Conservation (phyloP, 495 filamentous ascomycete species). For the Xylaria telfairii region DNA sequence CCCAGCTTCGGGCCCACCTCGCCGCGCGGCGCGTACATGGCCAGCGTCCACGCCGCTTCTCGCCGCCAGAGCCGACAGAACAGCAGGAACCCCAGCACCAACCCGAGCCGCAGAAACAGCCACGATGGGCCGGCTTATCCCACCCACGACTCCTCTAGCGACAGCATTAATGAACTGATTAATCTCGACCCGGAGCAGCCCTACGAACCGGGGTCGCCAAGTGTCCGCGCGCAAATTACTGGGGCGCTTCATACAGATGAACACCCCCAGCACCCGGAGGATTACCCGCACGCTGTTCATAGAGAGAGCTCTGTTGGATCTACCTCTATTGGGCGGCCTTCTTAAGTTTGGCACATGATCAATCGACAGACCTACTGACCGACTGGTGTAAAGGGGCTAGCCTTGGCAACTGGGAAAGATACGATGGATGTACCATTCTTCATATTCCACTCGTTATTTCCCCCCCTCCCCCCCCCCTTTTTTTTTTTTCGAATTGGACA, state of each 20-base stretch:
- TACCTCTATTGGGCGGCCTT: no score
- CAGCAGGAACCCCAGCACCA: constrained; percentile 34
- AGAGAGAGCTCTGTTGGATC: not conserved
- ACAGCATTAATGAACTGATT: not conserved
- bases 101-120: constrained; percentile 33
- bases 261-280: not conserved
- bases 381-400: no score
- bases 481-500: not conserved
- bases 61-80: constrained; percentile 37
- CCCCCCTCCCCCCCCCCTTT: not conserved
- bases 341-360: no score
- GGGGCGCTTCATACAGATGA: no score
- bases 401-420: no score
- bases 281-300: not conserved
- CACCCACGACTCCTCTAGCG: no score
- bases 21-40: constrained; percentile 36
- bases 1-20: constrained; percentile 20
- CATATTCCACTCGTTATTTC: not conserved
- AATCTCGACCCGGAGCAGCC: not conserved
- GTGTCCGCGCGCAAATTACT: no score
- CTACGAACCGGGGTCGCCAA: no score
- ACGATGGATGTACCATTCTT: no score
- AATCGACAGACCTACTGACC: no score
- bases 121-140: constrained; percentile 19
- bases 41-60: constrained; percentile 35